A percentile compares a stretch with the other conserved stretches of the same genome.
These are phyloP conservation scores for Nakazawaea pomicola DNA, from an alignment of 805 yeast genomes.

Conservation along the genomic window DNA sequence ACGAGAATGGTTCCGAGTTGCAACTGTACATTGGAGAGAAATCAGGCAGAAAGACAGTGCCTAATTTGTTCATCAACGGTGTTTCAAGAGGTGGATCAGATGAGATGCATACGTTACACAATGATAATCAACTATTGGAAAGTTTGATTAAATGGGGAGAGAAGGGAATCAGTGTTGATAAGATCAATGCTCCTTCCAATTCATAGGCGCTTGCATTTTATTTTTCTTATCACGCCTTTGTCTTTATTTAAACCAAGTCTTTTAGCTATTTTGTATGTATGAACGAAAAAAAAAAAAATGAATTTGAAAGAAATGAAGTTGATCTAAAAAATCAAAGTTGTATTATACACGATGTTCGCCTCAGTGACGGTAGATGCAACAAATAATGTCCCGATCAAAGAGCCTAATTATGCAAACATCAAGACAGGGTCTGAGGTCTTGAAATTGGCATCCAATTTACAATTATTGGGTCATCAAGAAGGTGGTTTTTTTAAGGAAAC, in stretches of 20 bases:
- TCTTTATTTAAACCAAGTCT: not conserved
- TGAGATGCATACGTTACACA: constrained; percentile 64
- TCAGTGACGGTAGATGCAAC: constrained; percentile 24
- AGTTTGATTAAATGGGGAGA: constrained; percentile 61
- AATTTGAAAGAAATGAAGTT: not conserved
- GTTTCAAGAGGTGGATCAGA: constrained; percentile 85
- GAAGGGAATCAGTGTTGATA: constrained; percentile 41
- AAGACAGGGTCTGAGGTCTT: constrained; percentile 19
- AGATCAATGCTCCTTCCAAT: constrained; percentile 55
- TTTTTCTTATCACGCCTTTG: too few species aligned
- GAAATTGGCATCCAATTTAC: constrained; percentile 30
- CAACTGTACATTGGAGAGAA: constrained; percentile 64
- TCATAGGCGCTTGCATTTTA: constrained; percentile 17
- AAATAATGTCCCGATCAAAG: constrained; percentile 14
- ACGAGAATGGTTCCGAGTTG: constrained; percentile 66
- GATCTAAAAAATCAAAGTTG: not conserved
- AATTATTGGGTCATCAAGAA: constrained; percentile 42
- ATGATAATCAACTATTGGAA: constrained; percentile 45
- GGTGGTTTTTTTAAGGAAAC: constrained; percentile 58
- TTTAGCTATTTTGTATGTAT: not conserved
- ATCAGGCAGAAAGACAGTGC: constrained; percentile 85
- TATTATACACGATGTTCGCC: constrained; percentile 1
- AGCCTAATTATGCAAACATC: constrained; percentile 21
- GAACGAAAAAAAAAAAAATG: not conserved
- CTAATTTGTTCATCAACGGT: constrained; percentile 76